phyloP scores from a whole-genome alignment of 345 rosid genomes.

The Geranium rotundifolium region DNA sequence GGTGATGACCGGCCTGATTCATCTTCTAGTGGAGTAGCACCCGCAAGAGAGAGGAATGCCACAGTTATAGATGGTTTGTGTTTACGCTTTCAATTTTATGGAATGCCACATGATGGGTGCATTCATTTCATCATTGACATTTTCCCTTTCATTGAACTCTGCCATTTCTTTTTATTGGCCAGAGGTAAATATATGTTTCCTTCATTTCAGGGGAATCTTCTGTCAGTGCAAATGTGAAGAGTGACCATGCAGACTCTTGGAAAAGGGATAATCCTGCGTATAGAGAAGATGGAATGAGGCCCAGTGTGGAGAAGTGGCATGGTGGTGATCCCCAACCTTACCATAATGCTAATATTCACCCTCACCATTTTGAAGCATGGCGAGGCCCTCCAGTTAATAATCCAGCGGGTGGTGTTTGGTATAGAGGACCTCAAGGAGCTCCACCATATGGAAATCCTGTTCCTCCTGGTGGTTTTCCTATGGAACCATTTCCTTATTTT shows the following conservation, averaged over 20 bases:
- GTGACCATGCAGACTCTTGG: conserved; percentile 44
- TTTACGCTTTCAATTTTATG: neutral
- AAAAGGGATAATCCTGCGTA: conserved; percentile 46
- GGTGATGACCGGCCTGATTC: conserved; percentile 41
- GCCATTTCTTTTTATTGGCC: neutral
- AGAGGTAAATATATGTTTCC: conserved; percentile 6
- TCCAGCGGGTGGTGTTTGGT: conserved; percentile 87
- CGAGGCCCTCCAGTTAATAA: conserved; percentile 72
- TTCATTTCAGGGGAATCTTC: conserved; percentile 30
- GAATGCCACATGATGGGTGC: neutral
- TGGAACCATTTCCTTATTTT: conserved; percentile 81
- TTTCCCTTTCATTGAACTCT: no score
- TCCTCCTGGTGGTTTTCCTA: conserved; percentile 70
- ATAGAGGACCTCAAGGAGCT: conserved; percentile 69
- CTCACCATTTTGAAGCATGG: conserved; percentile 69
- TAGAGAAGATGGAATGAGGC: conserved; percentile 47
- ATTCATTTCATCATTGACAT: no score
- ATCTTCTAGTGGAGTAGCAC: conserved; percentile 35
- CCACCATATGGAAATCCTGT: conserved; percentile 68
- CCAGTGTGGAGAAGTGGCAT: conserved; percentile 56
- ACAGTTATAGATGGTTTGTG: conserved; percentile 40
- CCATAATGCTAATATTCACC: conserved; percentile 45
- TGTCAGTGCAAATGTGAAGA: conserved; percentile 27
- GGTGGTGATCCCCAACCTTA: conserved; percentile 43
- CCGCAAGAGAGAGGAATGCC: conserved; percentile 29